phyloP scores from a whole-genome alignment of 371 early-diverging fungal genomes.

The Syncephalastrum monosporum region DNA sequence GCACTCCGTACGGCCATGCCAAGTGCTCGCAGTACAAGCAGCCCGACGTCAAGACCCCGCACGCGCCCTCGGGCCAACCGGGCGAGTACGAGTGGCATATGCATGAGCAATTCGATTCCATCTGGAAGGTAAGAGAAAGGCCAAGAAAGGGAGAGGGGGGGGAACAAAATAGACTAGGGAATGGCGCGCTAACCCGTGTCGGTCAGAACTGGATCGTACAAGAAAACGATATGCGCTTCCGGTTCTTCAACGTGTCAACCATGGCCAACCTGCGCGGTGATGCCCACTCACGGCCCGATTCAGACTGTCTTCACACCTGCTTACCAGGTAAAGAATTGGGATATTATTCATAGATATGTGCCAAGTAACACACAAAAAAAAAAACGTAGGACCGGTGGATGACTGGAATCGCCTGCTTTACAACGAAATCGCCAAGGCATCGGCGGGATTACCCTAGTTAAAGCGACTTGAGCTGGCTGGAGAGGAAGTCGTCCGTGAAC shows the following conservation, averaged over 20 bases:
- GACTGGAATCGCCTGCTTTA: conserved; percentile 45
- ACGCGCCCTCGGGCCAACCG: conserved; percentile 29
- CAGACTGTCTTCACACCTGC: conserved; percentile 48
- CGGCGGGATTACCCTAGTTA: conserved; percentile 5
- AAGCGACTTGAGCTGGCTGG: conserved; percentile 6
- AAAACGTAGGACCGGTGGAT: conserved; percentile 35
- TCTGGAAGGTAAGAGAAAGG: conserved; percentile 33
- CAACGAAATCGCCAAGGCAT: conserved; percentile 29
- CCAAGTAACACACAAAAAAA: not conserved
- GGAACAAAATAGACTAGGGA: not conserved
- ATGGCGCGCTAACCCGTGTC: not conserved
- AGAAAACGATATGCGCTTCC: conserved; percentile 27
- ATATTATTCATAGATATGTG: not conserved
- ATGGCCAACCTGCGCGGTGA: conserved; percentile 43
- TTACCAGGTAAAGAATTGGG: conserved; percentile 28
- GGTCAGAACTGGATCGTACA: conserved; percentile 21
- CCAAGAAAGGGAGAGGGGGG: not conserved
- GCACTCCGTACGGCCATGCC: conserved; percentile 48
- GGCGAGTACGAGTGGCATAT: conserved; percentile 52
- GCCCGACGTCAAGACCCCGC: conserved; percentile 27
- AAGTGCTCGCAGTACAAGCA: conserved; percentile 34
- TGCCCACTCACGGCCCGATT: conserved; percentile 46
- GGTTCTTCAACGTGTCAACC: conserved; percentile 31
- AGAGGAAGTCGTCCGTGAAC: conserved; percentile 54
- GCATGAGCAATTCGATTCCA: conserved; percentile 33